These are phyloP conservation scores for Turritis glabra DNA, from an alignment of 345 rosid genomes.

Conservation along the genomic window DNA sequence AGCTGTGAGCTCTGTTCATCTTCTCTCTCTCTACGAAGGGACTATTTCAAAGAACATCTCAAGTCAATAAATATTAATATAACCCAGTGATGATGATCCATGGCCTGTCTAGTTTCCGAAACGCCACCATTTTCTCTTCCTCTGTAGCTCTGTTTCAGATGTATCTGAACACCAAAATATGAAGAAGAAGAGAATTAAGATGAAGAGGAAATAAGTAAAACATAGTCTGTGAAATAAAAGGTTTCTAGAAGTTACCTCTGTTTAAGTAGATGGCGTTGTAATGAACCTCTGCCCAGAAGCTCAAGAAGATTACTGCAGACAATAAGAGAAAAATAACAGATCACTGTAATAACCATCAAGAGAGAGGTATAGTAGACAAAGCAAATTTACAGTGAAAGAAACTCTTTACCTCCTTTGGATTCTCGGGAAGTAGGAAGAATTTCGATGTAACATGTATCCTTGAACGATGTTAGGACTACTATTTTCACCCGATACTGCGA, in stretches of 20 bases:
- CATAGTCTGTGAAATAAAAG: neutral
- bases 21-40: constrained; percentile 26
- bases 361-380: neutral
- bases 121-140: constrained; percentile 81
- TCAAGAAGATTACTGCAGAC: constrained; percentile 70
- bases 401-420: constrained; percentile 59
- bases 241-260: constrained; percentile 45
- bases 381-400: neutral
- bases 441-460: constrained; percentile 86
- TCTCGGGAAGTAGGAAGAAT: constrained; percentile 71
- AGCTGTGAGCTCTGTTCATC: constrained; percentile 32
- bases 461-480: constrained; percentile 80
- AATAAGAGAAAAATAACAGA: neutral
- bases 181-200: neutral
- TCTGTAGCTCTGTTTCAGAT: constrained; percentile 45
- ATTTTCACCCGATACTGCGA: constrained; percentile 72
- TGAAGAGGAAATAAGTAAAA: neutral
- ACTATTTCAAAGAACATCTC: constrained; percentile 18
- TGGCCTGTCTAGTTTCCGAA: constrained; percentile 50
- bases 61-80: constrained; percentile 34
- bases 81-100: constrained; percentile 26
- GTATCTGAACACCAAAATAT: constrained; percentile 26
- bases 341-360: neutral
- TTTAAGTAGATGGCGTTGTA: constrained; percentile 85
- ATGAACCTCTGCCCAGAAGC: constrained; percentile 99